These are phyloP conservation scores for Canavalia gladiata DNA, from an alignment of 306 rosid genomes.

Conservation along the genomic window DNA sequence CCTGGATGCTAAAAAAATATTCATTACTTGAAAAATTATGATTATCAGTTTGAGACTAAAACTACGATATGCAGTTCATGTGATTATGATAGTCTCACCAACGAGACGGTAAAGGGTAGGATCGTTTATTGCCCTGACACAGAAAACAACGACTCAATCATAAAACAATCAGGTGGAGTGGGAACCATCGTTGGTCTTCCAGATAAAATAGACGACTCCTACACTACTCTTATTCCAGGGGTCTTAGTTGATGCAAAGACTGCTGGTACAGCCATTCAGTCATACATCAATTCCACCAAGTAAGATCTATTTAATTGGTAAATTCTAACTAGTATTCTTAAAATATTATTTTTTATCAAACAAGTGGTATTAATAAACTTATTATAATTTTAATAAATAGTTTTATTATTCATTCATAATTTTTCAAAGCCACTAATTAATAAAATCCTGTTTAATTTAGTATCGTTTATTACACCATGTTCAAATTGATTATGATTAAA, in stretches of 20 bases:
- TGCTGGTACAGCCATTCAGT: conserved; percentile 51
- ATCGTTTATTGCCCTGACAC: conserved; percentile 66
- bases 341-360: too few relatives aligned
- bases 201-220: conserved; percentile 40
- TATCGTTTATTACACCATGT: too few relatives aligned
- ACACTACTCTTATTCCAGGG: conserved; percentile 55
- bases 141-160: conserved; percentile 44
- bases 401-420: too few relatives aligned
- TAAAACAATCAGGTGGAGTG: conserved; percentile 52
- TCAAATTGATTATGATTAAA: neutral
- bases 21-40: neutral
- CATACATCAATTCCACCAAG: conserved; percentile 73
- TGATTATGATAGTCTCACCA: conserved; percentile 55
- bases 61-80: conserved; percentile 62
- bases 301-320: conserved; percentile 33
- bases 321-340: too few relatives aligned
- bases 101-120: conserved; percentile 68
- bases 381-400: too few relatives aligned
- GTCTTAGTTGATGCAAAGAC: conserved; percentile 38
- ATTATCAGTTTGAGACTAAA: conserved; percentile 16
- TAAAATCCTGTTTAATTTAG: too few relatives aligned
- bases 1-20: neutral
- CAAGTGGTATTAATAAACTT: too few relatives aligned
- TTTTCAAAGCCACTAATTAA: too few relatives aligned
- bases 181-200: conserved; percentile 55